Evolutionary conservation across 768 basidiomycete genomes (phyloP).

Genomic region (Tylopilus sp.): DNA sequence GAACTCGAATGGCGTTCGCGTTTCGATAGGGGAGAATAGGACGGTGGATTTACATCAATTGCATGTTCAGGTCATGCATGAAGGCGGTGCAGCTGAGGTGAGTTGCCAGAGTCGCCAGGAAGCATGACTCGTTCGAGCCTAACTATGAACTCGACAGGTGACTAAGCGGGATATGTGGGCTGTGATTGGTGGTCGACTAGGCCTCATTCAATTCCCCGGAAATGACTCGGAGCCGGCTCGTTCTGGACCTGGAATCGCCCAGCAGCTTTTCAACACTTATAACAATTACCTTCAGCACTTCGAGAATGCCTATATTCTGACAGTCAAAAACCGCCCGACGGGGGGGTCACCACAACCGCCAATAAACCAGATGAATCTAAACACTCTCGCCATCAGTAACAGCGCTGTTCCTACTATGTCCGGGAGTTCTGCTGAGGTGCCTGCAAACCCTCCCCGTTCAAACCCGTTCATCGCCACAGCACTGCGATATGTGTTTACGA

Average conservation of each 20-base stretch:
- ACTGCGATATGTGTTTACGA: conserved; percentile 44
- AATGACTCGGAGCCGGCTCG: conserved; percentile 58
- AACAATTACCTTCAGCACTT: conserved; percentile 54
- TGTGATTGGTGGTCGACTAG: conserved; percentile 64
- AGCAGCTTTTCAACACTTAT: conserved; percentile 58
- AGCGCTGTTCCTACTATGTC: conserved; percentile 6
- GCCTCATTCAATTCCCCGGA: conserved; percentile 62
- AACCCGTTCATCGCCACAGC: conserved; percentile 41
- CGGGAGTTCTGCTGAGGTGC: conserved; percentile 20
- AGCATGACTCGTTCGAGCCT: neutral
- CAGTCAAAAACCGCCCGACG: conserved; percentile 28
- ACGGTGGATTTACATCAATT: conserved; percentile 57
- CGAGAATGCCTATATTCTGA: conserved; percentile 50
- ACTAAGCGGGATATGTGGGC: conserved; percentile 56
- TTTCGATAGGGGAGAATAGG: conserved; percentile 50
- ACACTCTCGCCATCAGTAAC: conserved; percentile 8
- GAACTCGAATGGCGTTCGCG: conserved; percentile 39
- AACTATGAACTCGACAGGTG: conserved; percentile 39
- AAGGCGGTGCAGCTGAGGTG: conserved; percentile 52
- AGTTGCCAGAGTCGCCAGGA: conserved; percentile 25
- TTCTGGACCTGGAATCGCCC: conserved; percentile 58
- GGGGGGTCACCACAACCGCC: conserved; percentile 12
- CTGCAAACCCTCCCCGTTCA: conserved; percentile 13
- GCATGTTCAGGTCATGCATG: conserved; percentile 55
- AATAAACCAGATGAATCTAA: conserved; percentile 14